Conservation (phyloP, 208 protist species). For the Wallacemonas collosoma region DNA sequence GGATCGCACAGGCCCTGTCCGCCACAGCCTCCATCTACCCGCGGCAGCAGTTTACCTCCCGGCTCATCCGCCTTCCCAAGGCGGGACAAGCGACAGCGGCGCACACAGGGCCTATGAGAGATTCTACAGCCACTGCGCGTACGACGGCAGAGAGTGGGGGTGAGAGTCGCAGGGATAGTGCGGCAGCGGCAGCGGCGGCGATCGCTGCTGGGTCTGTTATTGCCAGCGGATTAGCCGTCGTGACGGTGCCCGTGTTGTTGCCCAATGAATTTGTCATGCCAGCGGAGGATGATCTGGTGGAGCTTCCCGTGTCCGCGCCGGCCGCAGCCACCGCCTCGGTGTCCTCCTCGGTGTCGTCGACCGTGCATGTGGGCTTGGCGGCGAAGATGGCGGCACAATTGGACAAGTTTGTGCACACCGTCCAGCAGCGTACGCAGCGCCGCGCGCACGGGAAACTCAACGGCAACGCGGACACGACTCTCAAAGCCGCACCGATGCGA, state of each 20-base stretch:
- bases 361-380: constrained; percentile 1
- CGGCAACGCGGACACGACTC: not conserved
- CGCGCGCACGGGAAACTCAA: not conserved
- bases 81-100: not conserved
- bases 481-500: not conserved
- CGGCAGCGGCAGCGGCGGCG: not conserved
- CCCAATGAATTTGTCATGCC: constrained; percentile 2
- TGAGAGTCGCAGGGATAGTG: not conserved
- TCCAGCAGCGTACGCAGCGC: not conserved
- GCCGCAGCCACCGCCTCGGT: not conserved
- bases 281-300: not conserved
- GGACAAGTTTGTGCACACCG: not conserved
- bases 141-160: not conserved
- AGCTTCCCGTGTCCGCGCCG: not conserved
- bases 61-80: not conserved
- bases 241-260: not conserved
- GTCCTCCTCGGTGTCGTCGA: not conserved
- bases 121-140: no score
- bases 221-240: constrained; percentile 6
- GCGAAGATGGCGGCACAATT: constrained; percentile 17
- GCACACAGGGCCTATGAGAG: no score
- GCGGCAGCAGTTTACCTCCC: constrained; percentile 11
- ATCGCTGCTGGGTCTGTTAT: not conserved
- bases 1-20: not conserved
- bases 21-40: not conserved